phyloP scores from a whole-genome alignment of 2,329 filamentous ascomycete species.

The Raffaelea albimanens region DNA sequence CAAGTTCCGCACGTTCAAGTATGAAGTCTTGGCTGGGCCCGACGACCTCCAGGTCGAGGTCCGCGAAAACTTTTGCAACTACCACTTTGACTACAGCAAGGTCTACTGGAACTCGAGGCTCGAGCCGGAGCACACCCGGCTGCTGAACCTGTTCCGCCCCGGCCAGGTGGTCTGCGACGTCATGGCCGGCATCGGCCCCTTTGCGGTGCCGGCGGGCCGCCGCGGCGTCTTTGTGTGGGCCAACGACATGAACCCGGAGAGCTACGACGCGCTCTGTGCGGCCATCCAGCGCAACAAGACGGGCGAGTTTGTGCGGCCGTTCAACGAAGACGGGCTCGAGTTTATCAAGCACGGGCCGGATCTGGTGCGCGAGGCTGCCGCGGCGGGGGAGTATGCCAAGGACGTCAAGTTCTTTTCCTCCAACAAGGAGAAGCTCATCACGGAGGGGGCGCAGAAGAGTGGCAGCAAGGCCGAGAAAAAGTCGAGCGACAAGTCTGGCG shows the following conservation, averaged over 20 bases:
- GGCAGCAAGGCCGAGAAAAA: neutral
- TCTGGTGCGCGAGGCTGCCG: slow-evolving; percentile 42
- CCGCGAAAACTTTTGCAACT: slow-evolving; percentile 74
- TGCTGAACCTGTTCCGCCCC: slow-evolving; percentile 65
- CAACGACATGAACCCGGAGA: slow-evolving; percentile 93
- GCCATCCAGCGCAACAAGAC: slow-evolving; percentile 76
- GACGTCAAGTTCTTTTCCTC: slow-evolving; percentile 10
- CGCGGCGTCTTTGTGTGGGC: slow-evolving; percentile 89
- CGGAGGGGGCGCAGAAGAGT: slow-evolving; percentile 11
- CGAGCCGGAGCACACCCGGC: slow-evolving; percentile 75
- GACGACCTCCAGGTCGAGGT: slow-evolving; percentile 78
- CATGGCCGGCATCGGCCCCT: slow-evolving; percentile 95
- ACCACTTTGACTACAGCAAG: slow-evolving; percentile 86
- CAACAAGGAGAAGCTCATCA: neutral
- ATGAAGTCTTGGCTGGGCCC: slow-evolving; percentile 77
- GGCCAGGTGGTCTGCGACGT: slow-evolving; percentile 91
- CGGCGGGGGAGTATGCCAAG: slow-evolving; percentile 32
- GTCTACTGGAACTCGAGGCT: slow-evolving; percentile 98
- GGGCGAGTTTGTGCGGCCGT: slow-evolving; percentile 61
- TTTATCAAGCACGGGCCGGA: slow-evolving; percentile 70
- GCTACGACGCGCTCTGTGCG: slow-evolving; percentile 60
- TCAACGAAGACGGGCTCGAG: slow-evolving; percentile 69
- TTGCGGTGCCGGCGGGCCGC: slow-evolving; percentile 84
- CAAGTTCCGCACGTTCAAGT: slow-evolving; percentile 83
- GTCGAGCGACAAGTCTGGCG: neutral